Conservation (phyloP, 805 yeast genomes). For the Yarrowia keelungensis region DNA sequence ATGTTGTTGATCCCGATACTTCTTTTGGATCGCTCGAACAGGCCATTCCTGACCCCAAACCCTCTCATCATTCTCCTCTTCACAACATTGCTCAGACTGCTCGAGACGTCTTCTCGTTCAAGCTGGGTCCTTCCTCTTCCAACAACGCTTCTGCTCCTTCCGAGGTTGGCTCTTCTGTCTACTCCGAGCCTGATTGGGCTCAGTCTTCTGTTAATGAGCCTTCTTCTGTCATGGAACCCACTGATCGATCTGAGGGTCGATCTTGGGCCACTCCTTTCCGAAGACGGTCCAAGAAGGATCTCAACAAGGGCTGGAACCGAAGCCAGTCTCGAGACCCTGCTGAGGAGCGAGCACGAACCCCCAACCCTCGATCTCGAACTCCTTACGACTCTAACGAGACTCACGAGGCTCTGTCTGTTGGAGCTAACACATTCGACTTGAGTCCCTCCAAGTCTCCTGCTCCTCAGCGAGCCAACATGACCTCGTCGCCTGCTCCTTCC, state of each 20-base stretch:
- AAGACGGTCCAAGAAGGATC: conserved; percentile 50
- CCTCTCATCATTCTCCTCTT: conserved; percentile 23
- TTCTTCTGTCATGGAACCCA: conserved; percentile 10
- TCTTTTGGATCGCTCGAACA: conserved; percentile 44
- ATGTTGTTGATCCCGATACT: conserved; percentile 41
- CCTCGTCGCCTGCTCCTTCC: conserved; percentile 3
- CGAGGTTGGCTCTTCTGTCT: conserved; percentile 13
- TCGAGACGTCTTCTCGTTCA: conserved; percentile 32
- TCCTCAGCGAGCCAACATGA: conserved; percentile 14
- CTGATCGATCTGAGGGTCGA: conserved; percentile 10
- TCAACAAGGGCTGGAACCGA: conserved; percentile 45
- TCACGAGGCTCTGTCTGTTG: conserved; percentile 41
- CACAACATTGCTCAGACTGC: conserved; percentile 36
- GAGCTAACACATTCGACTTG: conserved; percentile 48
- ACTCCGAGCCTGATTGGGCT: conserved; percentile 31
- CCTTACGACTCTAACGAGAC: conserved; percentile 23
- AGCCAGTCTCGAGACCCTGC: conserved; percentile 36
- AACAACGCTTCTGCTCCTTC: not conserved
- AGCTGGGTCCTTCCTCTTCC: conserved; percentile 23
- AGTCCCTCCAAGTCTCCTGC: conserved; percentile 40
- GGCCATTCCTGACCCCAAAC: conserved; percentile 33
- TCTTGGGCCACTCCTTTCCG: conserved; percentile 57
- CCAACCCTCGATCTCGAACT: conserved; percentile 26
- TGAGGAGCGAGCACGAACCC: conserved; percentile 25
- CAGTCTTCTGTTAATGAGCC: conserved; percentile 11